These are phyloP conservation scores for Eleusine indica DNA, from an alignment of 176 grass and related monocot species.

Conservation along the genomic window DNA sequence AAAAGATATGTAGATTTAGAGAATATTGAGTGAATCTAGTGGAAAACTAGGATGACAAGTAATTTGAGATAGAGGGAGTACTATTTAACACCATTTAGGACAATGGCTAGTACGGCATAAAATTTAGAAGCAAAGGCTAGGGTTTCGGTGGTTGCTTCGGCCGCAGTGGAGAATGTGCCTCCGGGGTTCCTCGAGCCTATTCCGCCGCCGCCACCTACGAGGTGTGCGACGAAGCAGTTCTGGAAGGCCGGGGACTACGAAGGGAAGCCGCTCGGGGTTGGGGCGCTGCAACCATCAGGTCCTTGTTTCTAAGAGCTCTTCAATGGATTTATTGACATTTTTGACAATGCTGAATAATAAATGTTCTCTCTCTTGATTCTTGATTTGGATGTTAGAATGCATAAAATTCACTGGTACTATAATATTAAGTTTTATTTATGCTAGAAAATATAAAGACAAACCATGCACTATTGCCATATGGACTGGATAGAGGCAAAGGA, in stretches of 20 bases:
- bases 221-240: constrained; percentile 76
- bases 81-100: no score
- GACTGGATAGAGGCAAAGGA: neutral
- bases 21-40: no score
- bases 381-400: neutral
- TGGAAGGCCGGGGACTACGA: constrained; percentile 96
- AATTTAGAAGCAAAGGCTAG: constrained; percentile 1
- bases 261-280: constrained; percentile 39
- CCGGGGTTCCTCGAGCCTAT: constrained; percentile 80
- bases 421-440: neutral
- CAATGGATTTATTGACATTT: neutral
- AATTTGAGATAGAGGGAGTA: no score
- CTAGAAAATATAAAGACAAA: neutral
- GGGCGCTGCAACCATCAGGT: constrained; percentile 49
- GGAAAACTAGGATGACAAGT: no score
- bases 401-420: neutral
- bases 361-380: neutral
- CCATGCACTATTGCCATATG: neutral
- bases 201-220: constrained; percentile 16
- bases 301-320: neutral
- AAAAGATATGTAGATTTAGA: no score
- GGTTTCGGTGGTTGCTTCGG: constrained; percentile 28
- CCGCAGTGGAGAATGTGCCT: constrained; percentile 45
- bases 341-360: neutral
- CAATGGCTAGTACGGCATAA: no score